phyloP scores from a whole-genome alignment of 352 stramenopile genomes.

The Phytophthora nicotianae region DNA sequence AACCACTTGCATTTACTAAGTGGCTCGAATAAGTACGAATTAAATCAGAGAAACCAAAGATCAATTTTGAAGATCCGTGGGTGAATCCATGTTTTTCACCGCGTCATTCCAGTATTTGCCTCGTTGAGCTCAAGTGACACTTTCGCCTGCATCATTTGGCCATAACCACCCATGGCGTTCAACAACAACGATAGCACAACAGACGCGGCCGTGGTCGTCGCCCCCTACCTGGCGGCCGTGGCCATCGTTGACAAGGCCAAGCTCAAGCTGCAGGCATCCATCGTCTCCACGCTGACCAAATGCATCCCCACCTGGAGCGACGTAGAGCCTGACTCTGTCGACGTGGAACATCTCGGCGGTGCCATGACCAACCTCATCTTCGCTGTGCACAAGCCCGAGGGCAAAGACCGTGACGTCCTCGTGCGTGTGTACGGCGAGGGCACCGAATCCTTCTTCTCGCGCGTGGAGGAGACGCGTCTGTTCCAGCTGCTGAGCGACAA shows the following conservation, averaged over 20 bases:
- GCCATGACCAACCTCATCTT: constrained; percentile 91
- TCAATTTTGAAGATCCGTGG: constrained; percentile 7
- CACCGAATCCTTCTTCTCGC: constrained; percentile 84
- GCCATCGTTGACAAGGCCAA: constrained; percentile 69
- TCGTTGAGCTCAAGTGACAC: constrained; percentile 15
- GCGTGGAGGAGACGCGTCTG: constrained; percentile 74
- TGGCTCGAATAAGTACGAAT: neutral
- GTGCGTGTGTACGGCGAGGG: constrained; percentile 84
- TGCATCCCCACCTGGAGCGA: constrained; percentile 65
- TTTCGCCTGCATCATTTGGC: neutral
- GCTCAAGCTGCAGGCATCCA: constrained; percentile 68
- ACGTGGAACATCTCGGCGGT: constrained; percentile 71
- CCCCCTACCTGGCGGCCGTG: constrained; percentile 38
- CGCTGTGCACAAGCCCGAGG: constrained; percentile 67
- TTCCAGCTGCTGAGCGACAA: constrained; percentile 75
- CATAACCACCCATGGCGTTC: constrained; percentile 9
- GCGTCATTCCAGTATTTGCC: constrained; percentile 38
- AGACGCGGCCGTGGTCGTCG: constrained; percentile 44
- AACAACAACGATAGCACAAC: constrained; percentile 19
- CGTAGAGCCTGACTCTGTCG: constrained; percentile 58
- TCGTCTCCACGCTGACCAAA: constrained; percentile 59
- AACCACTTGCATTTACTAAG: constrained; percentile 16
- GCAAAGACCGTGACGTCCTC: constrained; percentile 69
- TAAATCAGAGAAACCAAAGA: constrained; percentile 6
- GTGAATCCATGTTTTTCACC: neutral